Evolutionary conservation across 2,329 filamentous ascomycete genomes (phyloP).

Genomic region (Orbilia brochopaga): DNA sequence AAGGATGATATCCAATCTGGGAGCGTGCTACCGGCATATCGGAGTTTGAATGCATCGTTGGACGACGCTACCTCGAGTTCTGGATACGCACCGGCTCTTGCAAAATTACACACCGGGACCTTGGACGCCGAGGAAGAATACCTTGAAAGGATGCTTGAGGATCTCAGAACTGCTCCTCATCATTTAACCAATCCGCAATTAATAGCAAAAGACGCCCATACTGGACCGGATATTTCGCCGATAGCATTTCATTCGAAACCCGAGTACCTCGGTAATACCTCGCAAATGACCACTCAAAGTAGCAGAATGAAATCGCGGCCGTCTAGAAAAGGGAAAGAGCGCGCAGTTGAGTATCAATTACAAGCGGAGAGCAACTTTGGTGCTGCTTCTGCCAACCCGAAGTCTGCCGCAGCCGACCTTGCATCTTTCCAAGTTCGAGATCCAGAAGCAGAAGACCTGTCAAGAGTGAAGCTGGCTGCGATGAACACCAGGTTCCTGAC

Average conservation of each 20-base stretch:
- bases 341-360: slow-evolving; percentile 21
- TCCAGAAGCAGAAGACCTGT: slow-evolving; percentile 21
- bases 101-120: neutral
- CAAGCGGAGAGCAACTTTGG: neutral
- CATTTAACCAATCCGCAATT: too few species aligned
- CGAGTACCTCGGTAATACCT: too few species aligned
- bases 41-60: slow-evolving; percentile 8
- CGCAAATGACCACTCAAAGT: too few species aligned
- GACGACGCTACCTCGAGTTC: neutral
- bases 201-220: too few species aligned
- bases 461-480: slow-evolving; percentile 28
- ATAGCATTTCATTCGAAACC: too few species aligned
- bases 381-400: neutral
- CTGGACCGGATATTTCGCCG: too few species aligned
- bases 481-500: slow-evolving; percentile 38
- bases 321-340: slow-evolving; percentile 44
- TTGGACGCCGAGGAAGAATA: too few species aligned
- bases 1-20: slow-evolving; percentile 29
- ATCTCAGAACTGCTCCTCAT: neutral
- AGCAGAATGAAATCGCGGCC: too few species aligned
- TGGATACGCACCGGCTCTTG: neutral
- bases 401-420: slow-evolving; percentile 14
- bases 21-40: neutral
- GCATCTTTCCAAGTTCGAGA: slow-evolving; percentile 13
- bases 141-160: neutral